Evolutionary conservation across 1,284 basidiomycete genomes (phyloP), one percentile per base, ranked within the genome.

Genomic region (Phellopilus nigrolimitatus): DNA sequence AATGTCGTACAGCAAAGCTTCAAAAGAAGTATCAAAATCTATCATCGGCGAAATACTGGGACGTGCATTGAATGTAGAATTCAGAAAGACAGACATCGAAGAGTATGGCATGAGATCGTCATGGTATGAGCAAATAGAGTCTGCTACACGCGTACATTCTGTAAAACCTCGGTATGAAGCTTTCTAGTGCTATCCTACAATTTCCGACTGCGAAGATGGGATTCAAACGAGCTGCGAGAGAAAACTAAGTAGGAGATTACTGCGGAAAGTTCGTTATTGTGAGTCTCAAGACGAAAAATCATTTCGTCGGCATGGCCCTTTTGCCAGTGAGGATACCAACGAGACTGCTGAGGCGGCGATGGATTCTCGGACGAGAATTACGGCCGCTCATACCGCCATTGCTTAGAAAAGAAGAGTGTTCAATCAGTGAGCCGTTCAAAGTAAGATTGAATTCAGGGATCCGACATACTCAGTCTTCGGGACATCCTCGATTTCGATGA

Each of bases 331-430:
- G 28, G 27, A 52, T 47, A 10, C 36, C 43, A 21, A 52, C 40
- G 25, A 52, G 51, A 36, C 45, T 52, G 17, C 44, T 52, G 5
- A 52, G 38, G 24, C 51, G 51, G 51, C 44, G 51, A 25, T 47
- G 31, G 21, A 27, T 24, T 42, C 42, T 46, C 44, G 51, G 51
- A 34, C 51, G 51, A 10, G 8, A 25, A 8, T 28, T 17, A 37
- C 33, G 31, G 34, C 34, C 38, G 37, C 34, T 34, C 27, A 44
- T 31, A 28, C 42, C 31, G 25, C 17, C 21, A 15, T 36, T 52
- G 28, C 34, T 24, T 28, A 27, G 9, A 36, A 8, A n/a, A 19
- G 2, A 15, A 28, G 19, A 2, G 13, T 22, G 8, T n/a, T 49
- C 7, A 33, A n/a, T n/a, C n/a, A n/a, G 17, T 33, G 21, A 15